Evolutionary conservation across 192 early-diverging fungal genomes (phyloP).

Genomic region (Coemansia sp.): DNA sequence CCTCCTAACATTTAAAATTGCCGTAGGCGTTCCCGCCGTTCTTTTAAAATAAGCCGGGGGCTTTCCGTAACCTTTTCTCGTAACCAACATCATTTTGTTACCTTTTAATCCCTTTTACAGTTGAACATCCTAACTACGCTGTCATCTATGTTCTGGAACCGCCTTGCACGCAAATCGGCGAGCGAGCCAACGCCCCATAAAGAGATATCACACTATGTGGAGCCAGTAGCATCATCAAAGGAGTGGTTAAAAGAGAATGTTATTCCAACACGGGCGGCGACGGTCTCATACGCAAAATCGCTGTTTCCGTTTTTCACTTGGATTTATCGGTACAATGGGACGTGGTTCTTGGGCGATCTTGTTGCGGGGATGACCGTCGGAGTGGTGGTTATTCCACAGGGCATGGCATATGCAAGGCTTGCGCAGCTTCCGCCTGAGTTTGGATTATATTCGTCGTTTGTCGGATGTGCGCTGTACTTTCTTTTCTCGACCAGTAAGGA

Average conservation of each 20-base stretch:
- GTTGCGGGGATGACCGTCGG: conserved; percentile 75
- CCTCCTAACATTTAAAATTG: neutral
- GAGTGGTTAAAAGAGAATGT: conserved; percentile 24
- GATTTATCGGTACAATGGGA: conserved; percentile 56
- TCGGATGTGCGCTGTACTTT: conserved; percentile 67
- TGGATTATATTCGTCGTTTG: conserved; percentile 75
- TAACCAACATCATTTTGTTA: neutral
- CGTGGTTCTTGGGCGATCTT: conserved; percentile 67
- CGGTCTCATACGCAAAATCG: conserved; percentile 26
- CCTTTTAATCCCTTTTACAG: neutral
- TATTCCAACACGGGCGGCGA: conserved; percentile 7
- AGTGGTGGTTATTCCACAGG: conserved; percentile 72
- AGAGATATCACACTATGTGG: conserved; percentile 31
- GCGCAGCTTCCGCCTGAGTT: conserved; percentile 69
- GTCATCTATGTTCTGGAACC: neutral
- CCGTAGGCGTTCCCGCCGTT: neutral
- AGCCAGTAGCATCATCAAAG: conserved; percentile 41
- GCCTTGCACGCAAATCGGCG: neutral
- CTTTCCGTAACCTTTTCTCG: neutral
- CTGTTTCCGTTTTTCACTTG: conserved; percentile 52
- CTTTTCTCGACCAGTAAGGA: conserved; percentile 74
- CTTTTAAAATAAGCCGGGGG: neutral
- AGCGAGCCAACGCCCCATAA: neutral
- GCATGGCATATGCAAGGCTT: conserved; percentile 73
- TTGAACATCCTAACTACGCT: neutral